Conservation (phyloP, 129 eudicot species). For the Tagetes erecta region DNA sequence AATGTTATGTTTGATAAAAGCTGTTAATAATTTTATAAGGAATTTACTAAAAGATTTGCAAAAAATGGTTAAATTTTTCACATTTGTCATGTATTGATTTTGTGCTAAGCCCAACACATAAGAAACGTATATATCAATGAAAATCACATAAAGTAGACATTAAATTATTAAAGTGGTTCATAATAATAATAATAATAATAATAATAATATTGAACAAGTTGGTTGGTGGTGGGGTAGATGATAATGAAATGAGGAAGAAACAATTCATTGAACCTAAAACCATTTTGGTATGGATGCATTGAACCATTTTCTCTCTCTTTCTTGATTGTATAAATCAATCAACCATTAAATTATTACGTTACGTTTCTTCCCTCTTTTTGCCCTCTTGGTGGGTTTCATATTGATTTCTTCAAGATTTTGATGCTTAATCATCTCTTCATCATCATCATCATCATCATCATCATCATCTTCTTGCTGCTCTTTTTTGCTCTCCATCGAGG, state of each 20-base stretch:
- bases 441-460: constrained; percentile 10
- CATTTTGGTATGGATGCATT: constrained; percentile 48
- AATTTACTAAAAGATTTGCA: no score
- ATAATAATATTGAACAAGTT: neutral
- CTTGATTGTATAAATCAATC: constrained; percentile 24
- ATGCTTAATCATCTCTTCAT: constrained; percentile 36
- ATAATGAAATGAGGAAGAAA: constrained; percentile 37
- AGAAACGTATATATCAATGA: neutral
- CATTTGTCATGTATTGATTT: no score
- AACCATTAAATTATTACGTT: no score
- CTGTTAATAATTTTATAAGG: no score
- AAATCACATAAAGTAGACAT: neutral
- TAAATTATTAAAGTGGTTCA: neutral
- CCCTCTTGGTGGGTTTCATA: constrained; percentile 68
- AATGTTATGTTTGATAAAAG: no score
- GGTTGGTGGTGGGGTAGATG: constrained; percentile 32
- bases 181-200: neutral
- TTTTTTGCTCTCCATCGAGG: constrained; percentile 69
- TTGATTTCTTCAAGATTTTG: constrained; percentile 30
- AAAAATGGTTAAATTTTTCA: no score
- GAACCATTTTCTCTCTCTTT: constrained; percentile 40
- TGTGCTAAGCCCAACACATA: neutral
- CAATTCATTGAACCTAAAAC: constrained; percentile 41
- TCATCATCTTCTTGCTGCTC: constrained; percentile 29
- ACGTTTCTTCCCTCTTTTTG: constrained; percentile 46